Evolutionary conservation across 768 basidiomycete genomes (phyloP).

Genomic region (Piloderma croceum): DNA sequence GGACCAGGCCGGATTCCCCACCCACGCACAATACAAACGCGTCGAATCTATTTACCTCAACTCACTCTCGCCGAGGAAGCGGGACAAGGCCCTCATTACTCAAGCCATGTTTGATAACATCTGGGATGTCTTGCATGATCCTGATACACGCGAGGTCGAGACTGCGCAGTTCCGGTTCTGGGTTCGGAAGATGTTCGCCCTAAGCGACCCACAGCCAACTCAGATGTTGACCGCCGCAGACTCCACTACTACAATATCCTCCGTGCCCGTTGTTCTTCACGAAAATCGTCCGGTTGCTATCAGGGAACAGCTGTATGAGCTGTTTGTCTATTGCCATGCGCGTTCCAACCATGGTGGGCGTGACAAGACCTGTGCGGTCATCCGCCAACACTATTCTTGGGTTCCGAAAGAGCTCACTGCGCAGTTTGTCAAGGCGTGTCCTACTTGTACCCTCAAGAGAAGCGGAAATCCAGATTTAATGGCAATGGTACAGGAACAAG

Average conservation of each 20-base stretch:
- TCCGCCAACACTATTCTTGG: conserved; percentile 72
- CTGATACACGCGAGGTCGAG: conserved; percentile 37
- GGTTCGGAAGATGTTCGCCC: conserved; percentile 76
- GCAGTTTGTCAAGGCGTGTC: conserved; percentile 73
- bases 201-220: conserved; percentile 29
- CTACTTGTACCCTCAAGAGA: conserved; percentile 56
- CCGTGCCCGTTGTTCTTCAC: conserved; percentile 66
- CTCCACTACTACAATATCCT: conserved; percentile 11
- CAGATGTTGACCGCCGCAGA: conserved; percentile 15
- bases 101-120: conserved; percentile 67
- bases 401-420: conserved; percentile 81
- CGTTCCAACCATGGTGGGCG: conserved; percentile 66
- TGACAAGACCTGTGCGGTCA: conserved; percentile 67
- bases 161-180: conserved; percentile 77
- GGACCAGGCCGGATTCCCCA: conserved; percentile 48
- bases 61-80: conserved; percentile 51
- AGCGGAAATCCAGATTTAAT: conserved; percentile 26
- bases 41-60: conserved; percentile 55
- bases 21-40: conserved; percentile 52
- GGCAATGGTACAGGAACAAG: conserved; percentile 8
- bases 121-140: conserved; percentile 59
- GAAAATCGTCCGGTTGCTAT: conserved; percentile 71
- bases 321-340: conserved; percentile 69
- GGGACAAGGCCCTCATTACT: conserved; percentile 68
- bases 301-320: conserved; percentile 72